Evolutionary conservation across 2,329 filamentous ascomycete species (phyloP).

Genomic region (Ophiostoma sp.): DNA sequence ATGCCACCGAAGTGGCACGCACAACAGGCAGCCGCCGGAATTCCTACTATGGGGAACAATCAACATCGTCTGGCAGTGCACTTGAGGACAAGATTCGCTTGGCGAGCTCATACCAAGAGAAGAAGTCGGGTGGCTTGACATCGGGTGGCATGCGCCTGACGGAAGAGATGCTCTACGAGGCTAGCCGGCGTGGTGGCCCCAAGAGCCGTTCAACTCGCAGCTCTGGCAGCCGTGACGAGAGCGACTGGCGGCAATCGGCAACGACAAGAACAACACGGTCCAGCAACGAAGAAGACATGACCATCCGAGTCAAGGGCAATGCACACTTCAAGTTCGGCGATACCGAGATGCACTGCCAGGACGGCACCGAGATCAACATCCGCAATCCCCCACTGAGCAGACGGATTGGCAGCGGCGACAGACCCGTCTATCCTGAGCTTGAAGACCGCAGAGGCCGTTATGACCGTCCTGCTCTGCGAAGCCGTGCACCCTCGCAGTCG

Average conservation of each 20-base stretch:
- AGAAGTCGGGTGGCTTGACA: constrained; percentile 46
- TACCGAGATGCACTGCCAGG: constrained; percentile 58
- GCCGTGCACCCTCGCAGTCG: constrained; percentile 52
- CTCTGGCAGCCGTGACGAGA: constrained; percentile 62
- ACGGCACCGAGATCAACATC: constrained; percentile 62
- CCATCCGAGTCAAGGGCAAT: constrained; percentile 59
- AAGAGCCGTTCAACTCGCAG: constrained; percentile 60
- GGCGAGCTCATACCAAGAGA: constrained; percentile 55
- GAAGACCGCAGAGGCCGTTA: constrained; percentile 51
- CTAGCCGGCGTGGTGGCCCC: constrained; percentile 47
- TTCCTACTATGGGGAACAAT: constrained; percentile 44
- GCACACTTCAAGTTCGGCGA: constrained; percentile 58
- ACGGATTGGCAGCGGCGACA: constrained; percentile 45
- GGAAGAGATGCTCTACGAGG: constrained; percentile 55
- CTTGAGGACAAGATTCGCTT: constrained; percentile 46
- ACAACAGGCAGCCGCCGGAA: constrained; percentile 38
- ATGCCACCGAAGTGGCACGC: constrained; percentile 44
- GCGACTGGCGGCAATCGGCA: constrained; percentile 61
- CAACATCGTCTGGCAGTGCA: constrained; percentile 38
- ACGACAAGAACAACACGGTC: constrained; percentile 62
- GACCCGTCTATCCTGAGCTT: constrained; percentile 50
- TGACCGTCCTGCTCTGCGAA: constrained; percentile 48
- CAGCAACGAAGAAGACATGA: constrained; percentile 59
- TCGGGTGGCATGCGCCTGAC: constrained; percentile 50
- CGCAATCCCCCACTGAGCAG: constrained; percentile 32